Evolutionary conservation across 2,329 filamentous ascomycete species (phyloP).

Genomic region (Diaporthe ilicicola): DNA sequence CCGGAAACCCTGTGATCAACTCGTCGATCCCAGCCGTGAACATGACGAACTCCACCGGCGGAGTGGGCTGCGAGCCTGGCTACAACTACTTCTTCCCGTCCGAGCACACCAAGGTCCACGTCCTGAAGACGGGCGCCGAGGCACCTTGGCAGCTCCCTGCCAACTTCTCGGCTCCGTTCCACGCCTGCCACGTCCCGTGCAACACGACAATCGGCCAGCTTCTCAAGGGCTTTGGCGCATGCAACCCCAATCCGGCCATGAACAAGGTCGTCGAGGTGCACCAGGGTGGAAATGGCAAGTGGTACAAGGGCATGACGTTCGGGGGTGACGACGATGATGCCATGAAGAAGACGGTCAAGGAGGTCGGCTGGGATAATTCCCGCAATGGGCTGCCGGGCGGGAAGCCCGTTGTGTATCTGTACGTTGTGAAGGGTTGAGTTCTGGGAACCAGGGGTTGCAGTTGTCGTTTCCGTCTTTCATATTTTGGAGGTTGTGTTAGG

Average conservation of each 20-base stretch:
- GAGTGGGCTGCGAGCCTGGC: conserved; percentile 66
- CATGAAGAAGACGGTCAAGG: conserved; percentile 58
- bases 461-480: not conserved
- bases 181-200: conserved; percentile 61
- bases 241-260: conserved; percentile 57
- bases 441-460: accelerated
- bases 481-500: not conserved
- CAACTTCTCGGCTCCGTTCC: conserved; percentile 54
- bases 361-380: conserved; percentile 66
- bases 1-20: conserved; percentile 53
- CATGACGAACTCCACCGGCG: conserved; percentile 65
- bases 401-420: conserved; percentile 67
- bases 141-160: conserved; percentile 62
- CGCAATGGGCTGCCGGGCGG: conserved; percentile 56
- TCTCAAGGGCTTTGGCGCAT: conserved; percentile 66
- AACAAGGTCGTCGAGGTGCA: conserved; percentile 67
- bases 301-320: conserved; percentile 65
- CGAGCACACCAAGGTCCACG: conserved; percentile 67
- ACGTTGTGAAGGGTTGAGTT: conserved; percentile 61
- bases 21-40: conserved; percentile 59
- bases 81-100: conserved; percentile 70
- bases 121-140: conserved; percentile 57
- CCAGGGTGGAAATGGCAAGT: conserved; percentile 63
- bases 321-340: conserved; percentile 57
- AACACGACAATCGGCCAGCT: conserved; percentile 64